These are phyloP conservation scores for Pleurotus platypus DNA, from an alignment of 768 basidiomycete genomes.

Conservation along the genomic window DNA sequence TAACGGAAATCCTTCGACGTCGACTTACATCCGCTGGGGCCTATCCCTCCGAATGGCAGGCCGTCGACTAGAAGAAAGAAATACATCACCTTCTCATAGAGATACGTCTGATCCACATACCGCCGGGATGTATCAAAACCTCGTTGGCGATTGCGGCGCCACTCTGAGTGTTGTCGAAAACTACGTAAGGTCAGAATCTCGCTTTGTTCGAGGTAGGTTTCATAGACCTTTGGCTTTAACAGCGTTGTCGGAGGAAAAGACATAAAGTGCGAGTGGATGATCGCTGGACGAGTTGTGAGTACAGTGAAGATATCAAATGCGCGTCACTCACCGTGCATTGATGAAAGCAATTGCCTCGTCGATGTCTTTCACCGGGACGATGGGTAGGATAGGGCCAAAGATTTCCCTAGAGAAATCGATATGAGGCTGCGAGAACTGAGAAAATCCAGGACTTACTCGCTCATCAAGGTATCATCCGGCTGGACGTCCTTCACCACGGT, in stretches of 20 bases:
- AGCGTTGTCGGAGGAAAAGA: conserved; percentile 59
- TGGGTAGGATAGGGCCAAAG: conserved; percentile 79
- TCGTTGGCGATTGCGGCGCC: conserved; percentile 75
- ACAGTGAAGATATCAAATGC: background rate
- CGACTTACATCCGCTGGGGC: conserved; percentile 65
- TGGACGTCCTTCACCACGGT: conserved; percentile 67
- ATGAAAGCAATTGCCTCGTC: conserved; percentile 73
- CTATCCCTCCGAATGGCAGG: conserved; percentile 73
- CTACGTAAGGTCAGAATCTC: conserved; percentile 26
- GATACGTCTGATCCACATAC: conserved; percentile 29
- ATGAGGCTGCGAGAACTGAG: background rate
- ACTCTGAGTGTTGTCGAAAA: conserved; percentile 67
- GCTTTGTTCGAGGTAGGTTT: background rate
- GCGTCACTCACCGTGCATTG: conserved; percentile 43
- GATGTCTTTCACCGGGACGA: conserved; percentile 65
- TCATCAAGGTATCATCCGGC: conserved; percentile 69
- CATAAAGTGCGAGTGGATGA: conserved; percentile 73
- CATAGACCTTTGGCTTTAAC: conserved; percentile 59
- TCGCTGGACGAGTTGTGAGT: conserved; percentile 37
- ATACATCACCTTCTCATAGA: too few species aligned
- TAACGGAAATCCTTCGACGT: conserved; percentile 2
- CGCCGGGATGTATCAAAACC: conserved; percentile 51
- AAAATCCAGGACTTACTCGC: conserved; percentile 46
- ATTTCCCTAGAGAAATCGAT: conserved; percentile 52
- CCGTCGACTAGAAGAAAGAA: conserved; percentile 39